Evolutionary conservation across 768 basidiomycete genomes (phyloP).

Genomic region (Imleria badia): DNA sequence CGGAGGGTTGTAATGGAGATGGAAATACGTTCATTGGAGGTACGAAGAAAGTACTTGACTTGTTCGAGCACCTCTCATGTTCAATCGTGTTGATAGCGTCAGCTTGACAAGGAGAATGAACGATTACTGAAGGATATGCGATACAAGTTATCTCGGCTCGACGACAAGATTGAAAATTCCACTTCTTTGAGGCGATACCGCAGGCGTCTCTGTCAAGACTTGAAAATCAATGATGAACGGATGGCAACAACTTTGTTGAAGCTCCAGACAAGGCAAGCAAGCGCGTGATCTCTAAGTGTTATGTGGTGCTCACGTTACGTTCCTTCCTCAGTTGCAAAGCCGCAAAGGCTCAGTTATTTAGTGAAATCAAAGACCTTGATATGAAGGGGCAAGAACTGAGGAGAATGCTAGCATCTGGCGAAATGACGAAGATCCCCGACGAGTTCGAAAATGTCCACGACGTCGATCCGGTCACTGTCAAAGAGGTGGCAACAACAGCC

Average conservation of each 20-base stretch:
- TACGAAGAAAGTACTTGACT: not conserved
- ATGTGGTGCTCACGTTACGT: too few species aligned
- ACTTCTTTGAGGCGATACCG: not conserved
- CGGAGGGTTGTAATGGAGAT: not conserved
- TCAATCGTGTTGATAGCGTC: not conserved
- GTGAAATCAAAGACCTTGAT: not conserved
- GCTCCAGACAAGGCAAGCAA: not conserved
- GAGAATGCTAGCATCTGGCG: not conserved
- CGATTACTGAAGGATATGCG: not conserved
- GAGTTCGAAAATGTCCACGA: not conserved
- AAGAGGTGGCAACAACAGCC: not conserved
- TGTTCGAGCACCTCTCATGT: not conserved
- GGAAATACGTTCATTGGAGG: not conserved
- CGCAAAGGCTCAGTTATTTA: too few species aligned
- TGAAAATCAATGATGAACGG: not conserved
- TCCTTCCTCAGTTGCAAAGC: too few species aligned
- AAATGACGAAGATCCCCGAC: not conserved
- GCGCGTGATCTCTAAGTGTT: too few species aligned
- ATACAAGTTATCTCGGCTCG: not conserved
- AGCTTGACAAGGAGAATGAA: not conserved
- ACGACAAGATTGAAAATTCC: not conserved
- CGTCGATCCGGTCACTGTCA: not conserved
- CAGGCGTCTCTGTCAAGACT: not conserved
- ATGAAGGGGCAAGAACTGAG: not conserved
- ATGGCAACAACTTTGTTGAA: not conserved